A percentile compares a stretch with the other conserved stretches of the same genome.
Conservation (phyloP, 108 stramenopile genomes). For the Cyclostephanos tholiformis region DNA sequence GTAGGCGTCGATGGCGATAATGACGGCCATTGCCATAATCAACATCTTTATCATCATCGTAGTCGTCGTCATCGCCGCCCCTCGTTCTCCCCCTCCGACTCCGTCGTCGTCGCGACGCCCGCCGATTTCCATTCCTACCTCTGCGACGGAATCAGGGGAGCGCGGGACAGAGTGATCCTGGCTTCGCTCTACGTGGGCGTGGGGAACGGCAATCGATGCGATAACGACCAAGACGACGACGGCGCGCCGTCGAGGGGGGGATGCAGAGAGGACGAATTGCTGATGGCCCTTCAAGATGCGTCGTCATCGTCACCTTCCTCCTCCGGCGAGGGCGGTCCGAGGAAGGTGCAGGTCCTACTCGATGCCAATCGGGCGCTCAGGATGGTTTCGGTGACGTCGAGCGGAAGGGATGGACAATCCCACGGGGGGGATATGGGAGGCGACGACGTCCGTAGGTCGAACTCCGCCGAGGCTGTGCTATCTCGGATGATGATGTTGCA, state of each 20-base stretch:
- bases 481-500: slow-evolving; percentile 12
- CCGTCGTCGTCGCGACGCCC: slow-evolving; percentile 44
- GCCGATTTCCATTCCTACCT: slow-evolving; percentile 69
- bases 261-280: slow-evolving; percentile 50
- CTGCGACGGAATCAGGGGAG: slow-evolving; percentile 60
- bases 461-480: slow-evolving; percentile 33
- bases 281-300: slow-evolving; percentile 53
- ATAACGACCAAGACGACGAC: not conserved
- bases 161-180: slow-evolving; percentile 65
- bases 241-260: slow-evolving; percentile 13
- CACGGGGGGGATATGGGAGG: slow-evolving; percentile 9
- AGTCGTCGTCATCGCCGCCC: not conserved
- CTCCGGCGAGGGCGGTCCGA: not conserved
- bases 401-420: not conserved
- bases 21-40: too few relatives aligned
- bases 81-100: not conserved
- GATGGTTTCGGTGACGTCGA: slow-evolving; percentile 52
- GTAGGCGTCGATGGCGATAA: too few relatives aligned
- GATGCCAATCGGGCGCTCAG: slow-evolving; percentile 77
- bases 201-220: slow-evolving; percentile 32
- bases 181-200: slow-evolving; percentile 85
- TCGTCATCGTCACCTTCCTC: not conserved
- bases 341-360: slow-evolving; percentile 62
- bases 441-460: not conserved
- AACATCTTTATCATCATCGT: too few relatives aligned